Evolutionary conservation across 2,329 filamentous ascomycete genomes (phyloP), one percentile per base, ranked within the genome.

Genomic region (Cladosporium cucumerinum): DNA sequence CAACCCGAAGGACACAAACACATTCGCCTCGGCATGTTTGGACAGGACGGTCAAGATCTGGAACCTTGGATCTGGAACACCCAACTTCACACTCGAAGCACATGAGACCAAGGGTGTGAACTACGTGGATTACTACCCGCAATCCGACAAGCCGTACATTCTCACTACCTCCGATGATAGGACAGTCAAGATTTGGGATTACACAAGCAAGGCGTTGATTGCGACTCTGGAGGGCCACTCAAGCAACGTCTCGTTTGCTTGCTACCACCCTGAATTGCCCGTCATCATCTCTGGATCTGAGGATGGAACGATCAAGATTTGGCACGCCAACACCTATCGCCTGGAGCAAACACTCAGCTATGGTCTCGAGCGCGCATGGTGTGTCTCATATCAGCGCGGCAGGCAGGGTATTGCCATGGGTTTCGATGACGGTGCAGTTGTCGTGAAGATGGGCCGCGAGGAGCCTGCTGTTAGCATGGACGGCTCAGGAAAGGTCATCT

Each of bases 391-490:
- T 75, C 95, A 99, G 77, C 90, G 92, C 76, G 93, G 93, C 69
- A 93, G 92, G 82, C 95, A 98, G 77, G 93, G 93, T 18, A 87
- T 99, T 69, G 95, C 94, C 7, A 91, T 98, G 72, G 95, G 95
- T 78, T 99, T 97, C 76, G 95, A 99, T 69, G 95, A 99, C 79
- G 95, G 95, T 77, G 94, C 94, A 4, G 94, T 99, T 3, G 95
- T 99, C 52, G 91, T 99, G 65, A 98, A 97, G 80, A 93, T 99
- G 84, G 95, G 95, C 71, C 87, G 95, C 68, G 95, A 99, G 78
- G 94, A 98, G 80, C 95, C 95, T 1, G 95, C 95, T 32, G 94
- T 98, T 21, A 97, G 93, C 14, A 99, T 99, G 95, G 95, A 99
- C 74, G 83, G 87, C 32, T 96, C 92, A 48, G 95, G 95, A 76